Conservation (phyloP, 2,329 filamentous ascomycete species). For the Nectriaceae sp. region DNA sequence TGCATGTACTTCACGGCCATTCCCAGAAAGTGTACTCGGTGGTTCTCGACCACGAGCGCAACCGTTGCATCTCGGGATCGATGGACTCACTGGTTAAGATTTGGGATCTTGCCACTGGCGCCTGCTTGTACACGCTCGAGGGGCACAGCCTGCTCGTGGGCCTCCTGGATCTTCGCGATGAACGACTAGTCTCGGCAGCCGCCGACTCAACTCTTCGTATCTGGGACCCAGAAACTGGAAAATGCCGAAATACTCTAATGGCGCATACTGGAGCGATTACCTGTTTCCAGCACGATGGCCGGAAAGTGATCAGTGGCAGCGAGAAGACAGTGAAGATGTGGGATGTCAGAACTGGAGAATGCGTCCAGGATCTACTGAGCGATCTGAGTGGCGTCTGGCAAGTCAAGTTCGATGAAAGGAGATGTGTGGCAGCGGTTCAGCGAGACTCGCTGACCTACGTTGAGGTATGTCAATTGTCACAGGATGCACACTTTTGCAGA, state of each 20-base stretch:
- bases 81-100: conserved; percentile 99
- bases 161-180: conserved; percentile 83
- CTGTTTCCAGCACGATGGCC: conserved; percentile 96
- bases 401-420: conserved; percentile 93
- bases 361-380: conserved; percentile 87
- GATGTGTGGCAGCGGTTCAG: conserved; percentile 96
- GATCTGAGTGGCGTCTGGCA: conserved; percentile 98
- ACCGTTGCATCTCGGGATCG: conserved; percentile 94
- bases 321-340: conserved; percentile 98
- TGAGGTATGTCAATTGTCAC: conserved; percentile 64
- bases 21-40: conserved; percentile 96
- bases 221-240: conserved; percentile 92
- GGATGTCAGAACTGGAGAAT: conserved; percentile 91
- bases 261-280: conserved; percentile 97
- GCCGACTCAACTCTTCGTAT: conserved; percentile 94
- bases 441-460: conserved; percentile 91
- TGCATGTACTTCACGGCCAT: conserved; percentile 85
- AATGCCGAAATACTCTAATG: conserved; percentile 85
- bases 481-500: not conserved
- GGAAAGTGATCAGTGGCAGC: conserved; percentile 95
- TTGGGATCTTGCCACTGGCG: conserved; percentile 88
- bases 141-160: conserved; percentile 92
- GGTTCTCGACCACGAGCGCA: conserved; percentile 86
- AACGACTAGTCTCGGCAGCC: conserved; percentile 89
- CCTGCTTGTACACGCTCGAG: conserved; percentile 85